Base-by-base conservation (phyloP, 768 basidiomycete species). In the Leucocoprinus birnbaumii region DNA sequence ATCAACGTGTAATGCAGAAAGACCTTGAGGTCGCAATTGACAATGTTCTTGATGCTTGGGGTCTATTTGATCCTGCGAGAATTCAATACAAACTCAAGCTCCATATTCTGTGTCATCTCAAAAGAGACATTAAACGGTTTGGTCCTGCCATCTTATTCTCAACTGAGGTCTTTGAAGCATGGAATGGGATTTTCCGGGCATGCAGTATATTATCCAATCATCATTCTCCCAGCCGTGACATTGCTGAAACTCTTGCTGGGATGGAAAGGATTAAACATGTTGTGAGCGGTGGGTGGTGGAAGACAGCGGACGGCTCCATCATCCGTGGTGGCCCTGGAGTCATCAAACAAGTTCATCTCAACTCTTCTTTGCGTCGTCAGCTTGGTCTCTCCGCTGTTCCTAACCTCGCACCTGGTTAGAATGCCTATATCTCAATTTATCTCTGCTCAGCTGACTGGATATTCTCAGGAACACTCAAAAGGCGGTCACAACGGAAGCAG, bases 111-210 rank as follows among this genome's bases (percentile, higher is more conserved):
- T 16, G 58, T 6, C 71, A 73, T 52, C 42, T 69, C 1, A 7
- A 47, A 0, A 51, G 67, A 1, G 66, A 75, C 54, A 63, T 72
- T 14, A 56, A 58, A 2, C 52, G 63, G 0, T 69, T 67, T 61
- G 73, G 75, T 8, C 75, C 73, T 0, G 58, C 64, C 0, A 61
- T 74, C 19, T 48, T 63, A 0, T 67, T 59, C 35, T 64, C 73
- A 1, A 77, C 73, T 0, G 75, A 78, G 55, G 50, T 62, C 0
- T 77, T 66, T 51, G 75, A 78, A 52, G 65, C 61, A 18, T 77
- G 58, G 56, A 77, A 78, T 56, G 67, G 64, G 3, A 60, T 78
- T 11, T 76, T 77, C 46, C 63, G 72, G 0, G 14, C 66, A 2
- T 67, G 67, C 31, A 70, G 65, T 11, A 58, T 77, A 8, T 56